Percentiles rank a stretch among this genome's conserved stretches.
These are phyloP conservation scores for Colletotrichum kahawae DNA, from an alignment of 2,329 filamentous ascomycete species.

Conservation along the genomic window DNA sequence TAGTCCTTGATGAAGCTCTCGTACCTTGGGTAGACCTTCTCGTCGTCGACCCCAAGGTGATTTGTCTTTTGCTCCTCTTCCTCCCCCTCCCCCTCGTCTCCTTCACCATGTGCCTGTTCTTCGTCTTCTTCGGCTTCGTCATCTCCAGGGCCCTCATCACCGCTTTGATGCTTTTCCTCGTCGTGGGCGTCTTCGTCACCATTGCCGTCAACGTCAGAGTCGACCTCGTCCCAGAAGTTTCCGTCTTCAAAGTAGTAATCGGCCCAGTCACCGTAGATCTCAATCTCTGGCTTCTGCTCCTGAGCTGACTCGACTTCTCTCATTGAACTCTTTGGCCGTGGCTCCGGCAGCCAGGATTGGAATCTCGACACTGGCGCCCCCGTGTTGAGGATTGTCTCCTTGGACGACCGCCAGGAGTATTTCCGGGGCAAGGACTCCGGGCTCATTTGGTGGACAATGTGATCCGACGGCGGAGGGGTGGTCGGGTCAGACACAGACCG, in stretches of 20 bases:
- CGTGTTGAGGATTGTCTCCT: slow-evolving; percentile 12
- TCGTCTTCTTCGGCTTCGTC: background rate
- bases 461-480: slow-evolving; percentile 14
- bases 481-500: background rate
- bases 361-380: background rate
- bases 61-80: background rate
- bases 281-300: background rate
- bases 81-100: background rate
- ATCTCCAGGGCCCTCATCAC: background rate
- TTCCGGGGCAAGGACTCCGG: background rate
- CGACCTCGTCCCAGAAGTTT: slow-evolving; percentile 12
- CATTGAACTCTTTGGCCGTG: background rate
- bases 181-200: background rate
- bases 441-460: background rate
- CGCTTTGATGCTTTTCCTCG: background rate
- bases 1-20: slow-evolving; percentile 21
- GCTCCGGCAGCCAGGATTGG: slow-evolving; percentile 5
- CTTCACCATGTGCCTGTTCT: background rate
- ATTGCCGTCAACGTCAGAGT: background rate
- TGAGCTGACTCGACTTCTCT: background rate
- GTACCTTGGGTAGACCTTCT: slow-evolving; percentile 10
- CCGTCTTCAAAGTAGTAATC: slow-evolving; percentile 25
- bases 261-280: slow-evolving; percentile 24
- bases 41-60: background rate
- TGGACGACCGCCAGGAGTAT: slow-evolving; percentile 18